These are phyloP conservation scores for Ustilago vetiveriae DNA, from an alignment of 1,284 basidiomycete genomes.

Conservation along the genomic window DNA sequence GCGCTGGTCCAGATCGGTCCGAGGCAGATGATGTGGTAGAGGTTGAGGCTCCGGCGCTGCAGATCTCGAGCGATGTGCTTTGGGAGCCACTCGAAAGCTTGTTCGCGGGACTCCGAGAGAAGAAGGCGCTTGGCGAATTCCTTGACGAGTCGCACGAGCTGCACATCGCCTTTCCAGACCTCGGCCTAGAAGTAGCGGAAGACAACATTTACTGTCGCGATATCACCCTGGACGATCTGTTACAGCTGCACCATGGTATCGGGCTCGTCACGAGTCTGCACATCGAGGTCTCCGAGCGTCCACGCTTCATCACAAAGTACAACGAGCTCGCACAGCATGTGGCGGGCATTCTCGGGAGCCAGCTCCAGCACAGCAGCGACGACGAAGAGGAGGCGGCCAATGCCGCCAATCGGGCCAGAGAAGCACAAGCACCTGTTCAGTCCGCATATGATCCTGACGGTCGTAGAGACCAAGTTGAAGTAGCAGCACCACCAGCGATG, in stretches of 20 bases:
- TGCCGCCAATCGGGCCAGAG: neutral
- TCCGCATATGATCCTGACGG: neutral
- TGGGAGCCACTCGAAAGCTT: conserved; percentile 59
- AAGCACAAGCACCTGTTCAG: neutral
- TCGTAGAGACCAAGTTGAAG: neutral
- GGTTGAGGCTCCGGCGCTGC: conserved; percentile 53
- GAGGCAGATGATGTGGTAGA: conserved; percentile 16
- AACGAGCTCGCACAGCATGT: conserved; percentile 60
- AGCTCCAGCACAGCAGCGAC: conserved; percentile 33
- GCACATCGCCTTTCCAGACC: conserved; percentile 51
- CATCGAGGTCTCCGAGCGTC: conserved; percentile 50
- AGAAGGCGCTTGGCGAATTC: conserved; percentile 63
- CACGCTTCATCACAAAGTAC: conserved; percentile 61
- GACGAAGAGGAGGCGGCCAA: conserved; percentile 23
- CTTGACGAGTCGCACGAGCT: conserved; percentile 62
- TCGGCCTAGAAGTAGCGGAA: conserved; percentile 57
- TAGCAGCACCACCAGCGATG: neutral
- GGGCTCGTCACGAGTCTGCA: conserved; percentile 55
- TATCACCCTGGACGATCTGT: conserved; percentile 58
- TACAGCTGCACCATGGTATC: conserved; percentile 55
- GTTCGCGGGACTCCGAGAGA: conserved; percentile 55
- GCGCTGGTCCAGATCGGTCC: neutral
- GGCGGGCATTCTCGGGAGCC: conserved; percentile 32
- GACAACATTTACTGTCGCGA: conserved; percentile 63
- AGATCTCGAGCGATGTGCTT: conserved; percentile 43